Conservation (phyloP, 345 rosid genomes). For the Arabidopsis suecica region DNA sequence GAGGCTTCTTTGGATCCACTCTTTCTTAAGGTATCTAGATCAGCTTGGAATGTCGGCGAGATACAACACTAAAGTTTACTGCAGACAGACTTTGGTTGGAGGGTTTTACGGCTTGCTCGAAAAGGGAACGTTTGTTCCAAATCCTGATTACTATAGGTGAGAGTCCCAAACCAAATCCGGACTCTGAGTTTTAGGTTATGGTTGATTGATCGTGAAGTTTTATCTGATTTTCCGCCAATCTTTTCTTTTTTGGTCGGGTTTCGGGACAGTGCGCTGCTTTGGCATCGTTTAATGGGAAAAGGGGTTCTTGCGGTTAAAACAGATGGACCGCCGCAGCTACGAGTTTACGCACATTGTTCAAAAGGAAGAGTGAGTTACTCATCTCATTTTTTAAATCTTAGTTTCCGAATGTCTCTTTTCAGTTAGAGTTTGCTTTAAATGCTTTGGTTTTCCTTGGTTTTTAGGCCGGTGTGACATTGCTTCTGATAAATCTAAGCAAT, state of each 20-base stretch:
- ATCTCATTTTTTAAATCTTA: background rate
- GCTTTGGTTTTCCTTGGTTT: background rate
- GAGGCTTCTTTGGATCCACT: conserved; percentile 2
- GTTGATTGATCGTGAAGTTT: conserved; percentile 1
- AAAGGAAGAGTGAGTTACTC: conserved; percentile 82
- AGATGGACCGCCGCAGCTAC: conserved; percentile 64
- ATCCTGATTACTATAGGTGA: conserved; percentile 98
- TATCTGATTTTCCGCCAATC: conserved; percentile 1
- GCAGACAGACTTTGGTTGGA: conserved; percentile 93
- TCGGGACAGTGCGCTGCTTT: conserved; percentile 74
- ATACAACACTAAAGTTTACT: conserved; percentile 93
- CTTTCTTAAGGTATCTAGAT: conserved; percentile 76
- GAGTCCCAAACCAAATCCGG: conserved; percentile 25
- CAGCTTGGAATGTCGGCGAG: conserved; percentile 97
- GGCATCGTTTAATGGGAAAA: conserved; percentile 98
- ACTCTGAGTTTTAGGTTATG: background rate
- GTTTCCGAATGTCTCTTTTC: background rate
- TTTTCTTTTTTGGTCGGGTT: background rate
- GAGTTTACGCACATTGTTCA: conserved; percentile 88
- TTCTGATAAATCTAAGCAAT: conserved; percentile 83
- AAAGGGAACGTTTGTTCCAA: conserved; percentile 65
- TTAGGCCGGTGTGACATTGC: conserved; percentile 83
- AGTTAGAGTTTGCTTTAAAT: background rate
- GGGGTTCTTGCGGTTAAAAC: conserved; percentile 66
- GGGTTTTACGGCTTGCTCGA: conserved; percentile 92